Percentiles rank a stretch among this genome's conserved stretches.
These are phyloP conservation scores for Pseudonectria foliicola DNA, from an alignment of 2,329 filamentous ascomycete species.

Conservation along the genomic window DNA sequence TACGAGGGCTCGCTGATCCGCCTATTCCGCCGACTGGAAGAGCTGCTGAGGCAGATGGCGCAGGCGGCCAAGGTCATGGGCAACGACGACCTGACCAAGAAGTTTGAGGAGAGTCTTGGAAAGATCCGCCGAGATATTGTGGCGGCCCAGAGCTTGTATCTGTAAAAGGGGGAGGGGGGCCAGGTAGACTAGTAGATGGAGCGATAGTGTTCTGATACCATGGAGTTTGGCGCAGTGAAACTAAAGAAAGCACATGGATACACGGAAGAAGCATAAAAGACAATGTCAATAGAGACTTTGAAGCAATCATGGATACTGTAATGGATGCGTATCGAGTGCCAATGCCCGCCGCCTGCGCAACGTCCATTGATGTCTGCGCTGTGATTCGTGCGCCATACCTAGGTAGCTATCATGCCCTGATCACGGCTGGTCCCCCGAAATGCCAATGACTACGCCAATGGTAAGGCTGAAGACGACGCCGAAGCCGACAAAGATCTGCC, in stretches of 20 bases:
- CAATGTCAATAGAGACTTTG: background rate
- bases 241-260: conserved; percentile 1
- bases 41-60: conserved; percentile 88
- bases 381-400: too few relatives aligned
- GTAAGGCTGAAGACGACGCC: conserved; percentile 74
- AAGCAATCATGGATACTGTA: too few relatives aligned
- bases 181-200: too few relatives aligned
- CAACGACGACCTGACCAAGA: conserved; percentile 83
- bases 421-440: conserved; percentile 29
- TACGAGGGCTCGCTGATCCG: conserved; percentile 97
- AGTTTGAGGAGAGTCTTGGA: conserved; percentile 78
- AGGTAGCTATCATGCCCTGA: too few relatives aligned
- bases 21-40: conserved; percentile 90
- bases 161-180: conserved; percentile 49
- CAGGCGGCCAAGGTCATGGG: conserved; percentile 98
- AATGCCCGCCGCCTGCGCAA: too few relatives aligned
- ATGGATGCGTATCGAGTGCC: too few relatives aligned
- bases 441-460: conserved; percentile 60
- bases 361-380: too few relatives aligned
- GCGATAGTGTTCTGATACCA: background rate
- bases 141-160: conserved; percentile 85
- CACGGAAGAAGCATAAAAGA: background rate
- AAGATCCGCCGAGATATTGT: conserved; percentile 93
- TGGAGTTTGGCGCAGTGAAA: background rate
- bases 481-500: conserved; percentile 79